Evolutionary conservation across 169 alveolate genomes (phyloP).

Genomic region (Neospora caninum): DNA sequence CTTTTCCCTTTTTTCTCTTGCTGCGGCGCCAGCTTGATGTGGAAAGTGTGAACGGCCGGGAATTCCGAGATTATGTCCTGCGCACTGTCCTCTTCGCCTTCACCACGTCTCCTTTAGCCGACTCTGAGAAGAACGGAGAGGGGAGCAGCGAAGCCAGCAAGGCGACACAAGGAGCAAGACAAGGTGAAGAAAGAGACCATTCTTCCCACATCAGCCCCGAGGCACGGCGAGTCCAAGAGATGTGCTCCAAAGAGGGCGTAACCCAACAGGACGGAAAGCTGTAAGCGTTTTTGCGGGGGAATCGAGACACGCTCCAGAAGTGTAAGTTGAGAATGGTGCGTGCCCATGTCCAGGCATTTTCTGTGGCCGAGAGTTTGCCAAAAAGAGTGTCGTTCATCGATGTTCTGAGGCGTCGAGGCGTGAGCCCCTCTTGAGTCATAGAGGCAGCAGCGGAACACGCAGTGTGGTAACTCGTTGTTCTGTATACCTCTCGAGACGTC

Average conservation of each 20-base stretch:
- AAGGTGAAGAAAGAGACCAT: neutral
- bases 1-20: neutral
- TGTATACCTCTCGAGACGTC: no score
- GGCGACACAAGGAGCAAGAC: neutral
- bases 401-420: no score
- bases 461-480: no score
- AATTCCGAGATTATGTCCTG: conserved; percentile 5
- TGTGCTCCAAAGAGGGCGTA: conserved; percentile 1
- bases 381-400: no score
- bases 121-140: neutral
- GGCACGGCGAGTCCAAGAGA: no score
- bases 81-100: conserved; percentile 11
- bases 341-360: no score
- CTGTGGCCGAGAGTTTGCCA: no score
- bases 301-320: no score
- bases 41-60: conserved; percentile 9
- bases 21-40: neutral
- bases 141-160: neutral
- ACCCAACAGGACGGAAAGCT: neutral
- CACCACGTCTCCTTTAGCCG: neutral
- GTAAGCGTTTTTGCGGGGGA: neutral
- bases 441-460: no score
- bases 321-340: no score
- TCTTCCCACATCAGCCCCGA: no score
- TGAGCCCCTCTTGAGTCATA: no score